Percentiles rank a stretch among this genome's conserved stretches.
Conservation (phyloP, 345 rosid genomes). For the Eucalyptus regnans region DNA sequence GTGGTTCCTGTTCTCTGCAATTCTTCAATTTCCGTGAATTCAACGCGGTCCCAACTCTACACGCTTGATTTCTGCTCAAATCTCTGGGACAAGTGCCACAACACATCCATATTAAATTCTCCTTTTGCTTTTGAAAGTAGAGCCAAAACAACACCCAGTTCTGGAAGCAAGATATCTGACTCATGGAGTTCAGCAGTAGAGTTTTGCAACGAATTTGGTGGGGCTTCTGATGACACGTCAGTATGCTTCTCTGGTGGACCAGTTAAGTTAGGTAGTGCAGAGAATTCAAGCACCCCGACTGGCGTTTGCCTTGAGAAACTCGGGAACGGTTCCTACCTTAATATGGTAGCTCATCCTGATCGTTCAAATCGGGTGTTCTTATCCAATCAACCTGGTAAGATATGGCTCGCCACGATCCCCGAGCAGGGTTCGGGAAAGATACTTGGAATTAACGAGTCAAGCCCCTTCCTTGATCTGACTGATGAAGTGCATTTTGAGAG, state of each 20-base stretch:
- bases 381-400: constrained; percentile 48
- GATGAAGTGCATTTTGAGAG: constrained; percentile 59
- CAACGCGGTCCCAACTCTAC: constrained; percentile 35
- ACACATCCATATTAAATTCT: constrained; percentile 47
- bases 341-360: constrained; percentile 87
- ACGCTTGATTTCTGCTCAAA: constrained; percentile 49
- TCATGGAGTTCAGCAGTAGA: constrained; percentile 56
- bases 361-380: constrained; percentile 74
- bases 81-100: constrained; percentile 79
- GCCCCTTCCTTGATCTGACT: constrained; percentile 66
- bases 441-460: constrained; percentile 40
- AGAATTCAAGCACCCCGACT: constrained; percentile 20
- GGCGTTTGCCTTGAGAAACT: constrained; percentile 84
- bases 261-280: constrained; percentile 16
- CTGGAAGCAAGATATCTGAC: constrained; percentile 29
- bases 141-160: constrained; percentile 28
- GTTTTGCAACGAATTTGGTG: constrained; percentile 62
- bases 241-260: constrained; percentile 55
- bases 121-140: constrained; percentile 61
- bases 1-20: constrained; percentile 87
- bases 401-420: constrained; percentile 69
- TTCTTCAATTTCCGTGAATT: constrained; percentile 42
- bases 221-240: constrained; percentile 30
- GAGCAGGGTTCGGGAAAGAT: constrained; percentile 47
- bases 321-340: constrained; percentile 55